Conservation (phyloP, 768 basidiomycete species). For the Albatrellus ellisii region DNA sequence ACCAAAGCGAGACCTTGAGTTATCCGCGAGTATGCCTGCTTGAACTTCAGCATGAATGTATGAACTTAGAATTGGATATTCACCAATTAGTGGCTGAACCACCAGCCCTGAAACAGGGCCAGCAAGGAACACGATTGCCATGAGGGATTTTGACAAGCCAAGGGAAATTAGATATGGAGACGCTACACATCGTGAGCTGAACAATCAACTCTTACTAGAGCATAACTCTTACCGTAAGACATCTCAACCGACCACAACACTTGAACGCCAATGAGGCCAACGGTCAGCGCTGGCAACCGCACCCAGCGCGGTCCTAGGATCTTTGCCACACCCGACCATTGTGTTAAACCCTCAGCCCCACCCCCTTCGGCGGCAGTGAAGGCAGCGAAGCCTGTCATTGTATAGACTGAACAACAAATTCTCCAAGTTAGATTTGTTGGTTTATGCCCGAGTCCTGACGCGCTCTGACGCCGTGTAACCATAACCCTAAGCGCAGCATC, state of each 20-base stretch:
- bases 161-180: slow-evolving; percentile 85
- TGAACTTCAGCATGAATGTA: background rate
- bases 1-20: slow-evolving; percentile 72
- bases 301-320: slow-evolving; percentile 59
- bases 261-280: slow-evolving; percentile 75
- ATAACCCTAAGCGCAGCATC: too few species aligned
- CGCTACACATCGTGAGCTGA: too few species aligned
- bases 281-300: slow-evolving; percentile 55
- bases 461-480: too few species aligned
- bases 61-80: slow-evolving; percentile 1
- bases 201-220: background rate
- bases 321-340: slow-evolving; percentile 42
- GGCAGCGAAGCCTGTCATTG: too few species aligned
- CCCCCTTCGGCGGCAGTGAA: too few species aligned
- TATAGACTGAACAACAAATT: too few species aligned
- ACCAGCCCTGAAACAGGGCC: slow-evolving; percentile 84
- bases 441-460: too few species aligned
- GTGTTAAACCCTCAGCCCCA: too few species aligned
- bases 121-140: slow-evolving; percentile 87
- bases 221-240: slow-evolving; percentile 50
- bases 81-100: slow-evolving; percentile 83
- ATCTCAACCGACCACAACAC: slow-evolving; percentile 93
- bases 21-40: slow-evolving; percentile 61
- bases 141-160: slow-evolving; percentile 73
- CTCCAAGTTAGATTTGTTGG: too few species aligned